Conservation (phyloP, 2,329 filamentous ascomycete species). For the Pseudogymnoascus sp. region DNA sequence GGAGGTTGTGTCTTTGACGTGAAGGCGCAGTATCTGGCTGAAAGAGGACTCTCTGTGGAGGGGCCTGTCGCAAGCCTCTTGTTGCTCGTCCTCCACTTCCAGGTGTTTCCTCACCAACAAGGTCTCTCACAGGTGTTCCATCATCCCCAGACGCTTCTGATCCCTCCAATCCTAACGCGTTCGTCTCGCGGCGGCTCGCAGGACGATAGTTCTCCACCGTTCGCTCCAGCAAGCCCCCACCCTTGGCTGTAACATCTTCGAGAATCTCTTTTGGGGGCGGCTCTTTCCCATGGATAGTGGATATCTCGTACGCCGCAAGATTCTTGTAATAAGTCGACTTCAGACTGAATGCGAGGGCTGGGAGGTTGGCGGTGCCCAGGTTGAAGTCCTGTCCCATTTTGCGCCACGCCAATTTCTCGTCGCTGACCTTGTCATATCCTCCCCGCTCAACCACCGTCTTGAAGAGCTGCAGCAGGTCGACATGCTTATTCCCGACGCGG, state of each 20-base stretch:
- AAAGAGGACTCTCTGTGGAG: constrained; percentile 76
- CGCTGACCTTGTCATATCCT: constrained; percentile 79
- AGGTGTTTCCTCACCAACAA: constrained; percentile 43
- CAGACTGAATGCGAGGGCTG: constrained; percentile 77
- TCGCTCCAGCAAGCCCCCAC: constrained; percentile 69
- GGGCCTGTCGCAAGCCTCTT: constrained; percentile 70
- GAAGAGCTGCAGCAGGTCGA: constrained; percentile 75
- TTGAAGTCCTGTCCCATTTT: constrained; percentile 69
- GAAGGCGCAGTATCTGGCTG: constrained; percentile 68
- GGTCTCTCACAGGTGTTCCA: constrained; percentile 51
- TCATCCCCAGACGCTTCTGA: constrained; percentile 56
- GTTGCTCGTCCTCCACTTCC: constrained; percentile 52
- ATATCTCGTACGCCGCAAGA: constrained; percentile 80
- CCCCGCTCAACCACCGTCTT: constrained; percentile 69
- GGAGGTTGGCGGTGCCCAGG: constrained; percentile 66
- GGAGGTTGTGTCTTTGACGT: constrained; percentile 55
- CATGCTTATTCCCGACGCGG: constrained; percentile 68
- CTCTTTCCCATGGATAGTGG: constrained; percentile 67
- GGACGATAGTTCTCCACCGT: constrained; percentile 69
- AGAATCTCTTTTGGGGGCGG: constrained; percentile 84
- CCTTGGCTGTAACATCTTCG: constrained; percentile 71
- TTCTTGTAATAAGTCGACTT: constrained; percentile 90
- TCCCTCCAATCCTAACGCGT: constrained; percentile 49
- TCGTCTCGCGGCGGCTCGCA: constrained; percentile 37
- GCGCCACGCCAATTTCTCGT: constrained; percentile 81